A percentile compares a stretch with the other conserved stretches of the same genome.
These are phyloP conservation scores for Suhomyces taliae DNA, from an alignment of 1,139 yeast genomes.

Conservation along the genomic window DNA sequence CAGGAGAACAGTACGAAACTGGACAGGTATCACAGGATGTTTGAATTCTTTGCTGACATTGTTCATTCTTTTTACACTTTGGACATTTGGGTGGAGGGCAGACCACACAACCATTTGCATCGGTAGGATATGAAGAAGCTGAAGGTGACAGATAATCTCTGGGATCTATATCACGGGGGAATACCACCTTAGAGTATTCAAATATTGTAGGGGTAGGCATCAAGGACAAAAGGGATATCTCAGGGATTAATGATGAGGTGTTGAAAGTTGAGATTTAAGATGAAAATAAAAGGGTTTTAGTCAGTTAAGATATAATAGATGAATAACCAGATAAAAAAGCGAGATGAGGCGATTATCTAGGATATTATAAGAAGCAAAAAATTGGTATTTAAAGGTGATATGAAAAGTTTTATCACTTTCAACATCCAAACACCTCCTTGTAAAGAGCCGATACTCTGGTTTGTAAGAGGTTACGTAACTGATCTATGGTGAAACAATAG, in stretches of 20 bases:
- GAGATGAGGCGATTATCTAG: too few relatives aligned
- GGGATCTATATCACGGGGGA: not conserved
- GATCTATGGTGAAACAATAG: not conserved
- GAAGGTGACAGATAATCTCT: not conserved
- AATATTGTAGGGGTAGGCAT: not conserved
- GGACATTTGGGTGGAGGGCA: constrained; percentile 56
- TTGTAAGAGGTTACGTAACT: not conserved
- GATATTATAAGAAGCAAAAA: too few relatives aligned
- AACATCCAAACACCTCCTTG: not conserved
- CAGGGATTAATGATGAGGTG: not conserved
- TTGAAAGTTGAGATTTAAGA: too few relatives aligned
- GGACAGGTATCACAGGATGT: constrained; percentile 59
- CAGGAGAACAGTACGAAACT: constrained; percentile 47
- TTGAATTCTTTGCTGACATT: constrained; percentile 51
- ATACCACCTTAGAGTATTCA: not conserved
- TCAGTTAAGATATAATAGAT: too few relatives aligned
- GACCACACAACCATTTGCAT: constrained; percentile 44
- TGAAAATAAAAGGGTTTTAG: too few relatives aligned
- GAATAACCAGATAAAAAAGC: too few relatives aligned
- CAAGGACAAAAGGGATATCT: not conserved
- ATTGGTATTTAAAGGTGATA: too few relatives aligned
- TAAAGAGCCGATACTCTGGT: not conserved
- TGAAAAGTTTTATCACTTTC: not conserved
- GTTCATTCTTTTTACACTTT: constrained; percentile 50
- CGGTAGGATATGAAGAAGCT: constrained; percentile 14